Percentiles rank a stretch among this genome's conserved stretches.
Evolutionary conservation across 805 yeast species (phyloP).

Genomic region (Pichia californica): DNA sequence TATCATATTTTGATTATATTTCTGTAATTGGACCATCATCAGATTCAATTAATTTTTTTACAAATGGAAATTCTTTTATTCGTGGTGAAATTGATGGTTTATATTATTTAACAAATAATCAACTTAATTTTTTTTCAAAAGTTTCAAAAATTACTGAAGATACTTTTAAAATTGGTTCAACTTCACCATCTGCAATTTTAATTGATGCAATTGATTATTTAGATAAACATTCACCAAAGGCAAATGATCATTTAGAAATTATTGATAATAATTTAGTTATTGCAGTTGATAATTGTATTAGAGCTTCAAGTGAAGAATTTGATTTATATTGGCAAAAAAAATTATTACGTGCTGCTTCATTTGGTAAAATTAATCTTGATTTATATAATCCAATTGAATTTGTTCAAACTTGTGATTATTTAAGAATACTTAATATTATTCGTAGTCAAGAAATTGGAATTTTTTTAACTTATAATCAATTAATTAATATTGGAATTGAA

Average conservation of each 20-base stretch:
- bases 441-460: slow-evolving; percentile 62
- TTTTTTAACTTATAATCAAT: slow-evolving; percentile 56
- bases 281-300: slow-evolving; percentile 68
- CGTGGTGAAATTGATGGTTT: slow-evolving; percentile 64
- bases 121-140: slow-evolving; percentile 55
- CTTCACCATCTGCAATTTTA: slow-evolving; percentile 74
- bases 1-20: slow-evolving; percentile 54
- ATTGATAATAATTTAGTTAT: slow-evolving; percentile 40
- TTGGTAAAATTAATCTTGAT: slow-evolving; percentile 68
- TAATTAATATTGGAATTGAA: slow-evolving; percentile 46
- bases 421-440: slow-evolving; percentile 66
- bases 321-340: slow-evolving; percentile 75
- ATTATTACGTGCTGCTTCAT: slow-evolving; percentile 71
- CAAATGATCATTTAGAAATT: slow-evolving; percentile 65
- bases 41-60: slow-evolving; percentile 48
- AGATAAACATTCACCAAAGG: slow-evolving; percentile 65
- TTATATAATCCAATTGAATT: slow-evolving; percentile 54
- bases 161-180: slow-evolving; percentile 76
- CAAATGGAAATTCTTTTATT: slow-evolving; percentile 35
- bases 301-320: slow-evolving; percentile 73
- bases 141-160: slow-evolving; percentile 54
- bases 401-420: slow-evolving; percentile 50
- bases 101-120: slow-evolving; percentile 50
- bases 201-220: slow-evolving; percentile 71
- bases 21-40: slow-evolving; percentile 67